phyloP scores from a whole-genome alignment of 179 eudicot species.

The Silene vulgaris region DNA sequence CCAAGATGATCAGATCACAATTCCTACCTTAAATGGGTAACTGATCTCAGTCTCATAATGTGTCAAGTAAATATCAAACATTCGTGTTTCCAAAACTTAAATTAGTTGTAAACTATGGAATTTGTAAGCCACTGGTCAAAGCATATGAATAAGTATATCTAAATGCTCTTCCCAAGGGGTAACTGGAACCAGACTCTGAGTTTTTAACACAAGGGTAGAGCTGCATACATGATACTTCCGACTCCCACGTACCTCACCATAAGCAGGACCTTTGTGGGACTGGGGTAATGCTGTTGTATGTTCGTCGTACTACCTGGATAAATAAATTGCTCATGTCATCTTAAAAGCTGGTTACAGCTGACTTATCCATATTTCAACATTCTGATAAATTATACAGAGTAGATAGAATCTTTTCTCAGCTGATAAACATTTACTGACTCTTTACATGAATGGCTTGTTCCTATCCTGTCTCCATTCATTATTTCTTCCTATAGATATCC shows the following conservation, averaged over 20 bases:
- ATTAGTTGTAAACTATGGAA: background rate
- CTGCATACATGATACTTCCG: no score
- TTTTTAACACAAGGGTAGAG: no score
- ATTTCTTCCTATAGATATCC: conserved; percentile 3
- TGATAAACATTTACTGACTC: background rate
- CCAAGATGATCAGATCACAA: conserved; percentile 57
- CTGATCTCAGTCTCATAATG: background rate
- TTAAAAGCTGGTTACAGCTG: background rate
- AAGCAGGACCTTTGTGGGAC: no score
- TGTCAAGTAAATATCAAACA: background rate
- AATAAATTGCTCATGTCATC: background rate
- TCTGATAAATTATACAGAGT: background rate
- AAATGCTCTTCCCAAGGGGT: background rate
- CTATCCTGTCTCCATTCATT: background rate
- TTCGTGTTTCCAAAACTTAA: conserved; percentile 3
- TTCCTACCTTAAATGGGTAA: conserved; percentile 95
- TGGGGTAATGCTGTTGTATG: background rate
- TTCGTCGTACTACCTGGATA: background rate
- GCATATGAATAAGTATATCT: background rate
- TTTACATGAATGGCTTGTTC: background rate
- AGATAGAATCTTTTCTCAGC: background rate
- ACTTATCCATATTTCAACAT: background rate
- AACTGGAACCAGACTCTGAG: no score
- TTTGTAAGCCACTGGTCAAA: background rate
- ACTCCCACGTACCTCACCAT: no score